These are phyloP conservation scores for Fusarium sp. DNA, from an alignment of 2,329 filamentous ascomycete species.

Conservation along the genomic window DNA sequence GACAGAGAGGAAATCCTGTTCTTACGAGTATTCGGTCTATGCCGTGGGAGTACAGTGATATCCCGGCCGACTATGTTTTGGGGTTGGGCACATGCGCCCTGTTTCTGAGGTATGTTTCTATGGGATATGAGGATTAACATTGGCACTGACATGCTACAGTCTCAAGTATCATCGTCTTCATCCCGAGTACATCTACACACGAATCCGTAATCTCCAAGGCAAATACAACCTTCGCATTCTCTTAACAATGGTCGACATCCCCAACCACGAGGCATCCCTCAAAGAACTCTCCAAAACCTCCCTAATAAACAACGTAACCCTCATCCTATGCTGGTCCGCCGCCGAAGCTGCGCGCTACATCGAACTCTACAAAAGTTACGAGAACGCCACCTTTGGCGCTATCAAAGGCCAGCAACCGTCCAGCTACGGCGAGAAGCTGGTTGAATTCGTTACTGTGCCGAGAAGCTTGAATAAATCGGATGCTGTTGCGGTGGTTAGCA, in stretches of 20 bases:
- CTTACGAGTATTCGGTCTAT: conserved; percentile 83
- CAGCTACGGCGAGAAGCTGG: conserved; percentile 85
- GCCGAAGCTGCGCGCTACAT: conserved; percentile 94
- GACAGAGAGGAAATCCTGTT: conserved; percentile 95
- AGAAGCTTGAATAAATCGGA: conserved; percentile 94
- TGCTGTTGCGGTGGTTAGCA: conserved; percentile 87
- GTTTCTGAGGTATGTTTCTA: conserved; percentile 72
- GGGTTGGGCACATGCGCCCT: conserved; percentile 89
- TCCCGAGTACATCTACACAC: conserved; percentile 96
- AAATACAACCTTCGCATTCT: conserved; percentile 89
- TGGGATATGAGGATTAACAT: accelerated
- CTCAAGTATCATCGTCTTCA: conserved; percentile 98
- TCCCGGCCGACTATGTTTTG: conserved; percentile 92
- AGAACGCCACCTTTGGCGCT: conserved; percentile 81
- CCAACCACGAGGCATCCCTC: conserved; percentile 90
- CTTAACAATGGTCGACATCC: conserved; percentile 92
- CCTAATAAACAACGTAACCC: conserved; percentile 89
- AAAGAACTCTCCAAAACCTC: conserved; percentile 94
- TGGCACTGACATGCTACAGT: conserved; percentile 52
- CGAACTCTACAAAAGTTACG: conserved; percentile 94
- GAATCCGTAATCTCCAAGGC: conserved; percentile 85
- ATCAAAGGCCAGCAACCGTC: conserved; percentile 89
- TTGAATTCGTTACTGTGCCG: conserved; percentile 93
- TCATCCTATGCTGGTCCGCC: conserved; percentile 94
- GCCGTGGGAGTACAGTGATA: conserved; percentile 97